Percentiles rank a stretch among this genome's conserved stretches.
These are phyloP conservation scores for Camellia oleifera DNA, from an alignment of 179 eudicot species.

Conservation along the genomic window DNA sequence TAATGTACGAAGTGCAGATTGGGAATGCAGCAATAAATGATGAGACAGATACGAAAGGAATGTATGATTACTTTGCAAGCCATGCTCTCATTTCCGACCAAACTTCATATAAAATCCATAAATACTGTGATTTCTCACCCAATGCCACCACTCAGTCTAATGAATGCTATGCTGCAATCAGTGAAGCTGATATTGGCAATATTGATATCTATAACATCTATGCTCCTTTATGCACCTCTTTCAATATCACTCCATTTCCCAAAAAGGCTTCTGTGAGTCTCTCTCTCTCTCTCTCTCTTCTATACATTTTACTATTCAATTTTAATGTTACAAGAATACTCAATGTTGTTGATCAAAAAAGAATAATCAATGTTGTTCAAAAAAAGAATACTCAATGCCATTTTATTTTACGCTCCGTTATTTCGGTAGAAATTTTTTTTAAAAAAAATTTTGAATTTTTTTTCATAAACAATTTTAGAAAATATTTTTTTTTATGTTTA, in stretches of 20 bases:
- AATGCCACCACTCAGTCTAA: constrained; percentile 6
- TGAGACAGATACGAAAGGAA: constrained; percentile 51
- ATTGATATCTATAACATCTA: constrained; percentile 67
- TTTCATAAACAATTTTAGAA: too few species aligned
- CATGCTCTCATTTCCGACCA: constrained; percentile 72
- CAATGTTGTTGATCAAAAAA: too few species aligned
- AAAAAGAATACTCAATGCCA: too few species aligned
- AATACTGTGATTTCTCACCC: constrained; percentile 45
- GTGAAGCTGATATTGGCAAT: constrained; percentile 18
- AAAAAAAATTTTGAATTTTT: too few species aligned
- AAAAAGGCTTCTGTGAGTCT: constrained; percentile 47
- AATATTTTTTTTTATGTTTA: too few species aligned
- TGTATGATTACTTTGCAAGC: constrained; percentile 52
- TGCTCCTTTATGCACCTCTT: constrained; percentile 24
- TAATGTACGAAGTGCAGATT: constrained; percentile 42
- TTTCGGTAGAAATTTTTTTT: too few species aligned
- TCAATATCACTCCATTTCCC: constrained; percentile 38
- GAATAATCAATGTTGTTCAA: too few species aligned
- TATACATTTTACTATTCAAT: too few species aligned
- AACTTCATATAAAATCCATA: constrained; percentile 27
- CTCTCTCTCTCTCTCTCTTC: too few species aligned
- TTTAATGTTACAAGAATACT: too few species aligned
- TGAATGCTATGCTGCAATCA: constrained; percentile 22
- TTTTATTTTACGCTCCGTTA: too few species aligned
- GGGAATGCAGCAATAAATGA: constrained; percentile 82